Evolutionary conservation across 441 rosid species (phyloP).

Genomic region (Gossypium trilobum): DNA sequence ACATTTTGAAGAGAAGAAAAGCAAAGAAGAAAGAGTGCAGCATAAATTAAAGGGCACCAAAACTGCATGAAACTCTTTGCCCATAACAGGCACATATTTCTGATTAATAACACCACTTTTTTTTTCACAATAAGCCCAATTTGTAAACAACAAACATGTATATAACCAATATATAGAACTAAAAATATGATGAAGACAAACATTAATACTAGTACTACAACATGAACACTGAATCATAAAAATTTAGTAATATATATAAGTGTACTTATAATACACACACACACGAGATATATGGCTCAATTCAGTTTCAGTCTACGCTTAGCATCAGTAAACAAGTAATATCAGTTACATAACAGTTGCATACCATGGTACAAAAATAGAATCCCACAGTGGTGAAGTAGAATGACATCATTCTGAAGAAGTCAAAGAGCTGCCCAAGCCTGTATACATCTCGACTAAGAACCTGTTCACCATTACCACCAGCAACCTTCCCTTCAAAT

Average conservation of each 20-base stretch:
- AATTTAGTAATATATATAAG: neutral
- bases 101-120: neutral
- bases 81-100: neutral
- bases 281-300: neutral
- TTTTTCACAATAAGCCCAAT: neutral
- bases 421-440: conserved; percentile 97
- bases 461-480: conserved; percentile 99
- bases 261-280: neutral
- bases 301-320: neutral
- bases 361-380: conserved; percentile 95
- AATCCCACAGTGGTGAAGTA: conserved; percentile 94
- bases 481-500: conserved; percentile 98
- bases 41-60: neutral
- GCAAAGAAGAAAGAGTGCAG: neutral
- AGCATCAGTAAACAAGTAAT: conserved; percentile 9
- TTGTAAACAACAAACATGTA: conserved; percentile 1
- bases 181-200: neutral
- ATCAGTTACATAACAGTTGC: conserved; percentile 21
- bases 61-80: neutral
- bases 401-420: conserved; percentile 95
- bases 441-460: conserved; percentile 97
- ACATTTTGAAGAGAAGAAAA: neutral
- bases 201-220: neutral
- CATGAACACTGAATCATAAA: neutral
- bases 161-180: neutral